Conservation (phyloP, 1,139 yeast genomes). For the Blastobotrys arbuscula region DNA sequence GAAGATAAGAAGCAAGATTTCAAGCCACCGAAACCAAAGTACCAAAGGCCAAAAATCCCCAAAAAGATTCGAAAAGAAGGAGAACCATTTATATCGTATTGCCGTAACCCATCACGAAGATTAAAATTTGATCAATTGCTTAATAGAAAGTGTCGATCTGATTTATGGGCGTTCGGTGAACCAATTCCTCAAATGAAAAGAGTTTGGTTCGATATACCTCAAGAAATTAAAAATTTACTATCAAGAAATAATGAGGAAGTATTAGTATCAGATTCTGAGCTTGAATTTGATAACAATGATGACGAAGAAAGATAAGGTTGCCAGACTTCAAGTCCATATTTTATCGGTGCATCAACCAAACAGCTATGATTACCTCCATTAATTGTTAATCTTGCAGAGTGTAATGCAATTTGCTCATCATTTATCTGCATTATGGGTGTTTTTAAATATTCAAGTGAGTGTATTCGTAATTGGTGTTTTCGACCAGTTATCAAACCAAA, state of each 20-base stretch:
- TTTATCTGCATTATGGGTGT: slow-evolving; percentile 21
- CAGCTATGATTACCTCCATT: not conserved
- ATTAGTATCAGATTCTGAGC: not conserved
- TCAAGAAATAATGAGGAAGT: not conserved
- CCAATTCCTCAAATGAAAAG: slow-evolving; percentile 44
- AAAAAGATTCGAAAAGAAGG: not conserved
- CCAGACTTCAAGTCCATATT: slow-evolving; percentile 2
- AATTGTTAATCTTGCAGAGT: slow-evolving; percentile 1
- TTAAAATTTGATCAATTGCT: slow-evolving; percentile 23
- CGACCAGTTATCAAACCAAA: slow-evolving; percentile 41
- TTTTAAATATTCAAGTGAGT: slow-evolving; percentile 24
- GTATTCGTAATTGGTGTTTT: slow-evolving; percentile 43
- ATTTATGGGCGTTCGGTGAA: slow-evolving; percentile 24
- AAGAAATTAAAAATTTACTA: slow-evolving; percentile 56
- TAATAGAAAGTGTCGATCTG: slow-evolving; percentile 18
- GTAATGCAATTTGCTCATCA: slow-evolving; percentile 12
- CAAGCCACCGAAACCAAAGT: not conserved
- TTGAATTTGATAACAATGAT: not conserved
- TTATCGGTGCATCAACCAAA: slow-evolving; percentile 3
- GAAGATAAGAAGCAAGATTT: not conserved
- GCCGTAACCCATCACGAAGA: slow-evolving; percentile 16
- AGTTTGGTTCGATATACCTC: slow-evolving; percentile 66
- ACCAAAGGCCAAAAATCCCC: not conserved
- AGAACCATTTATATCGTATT: slow-evolving; percentile 20
- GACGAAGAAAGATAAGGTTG: slow-evolving; percentile 1